Evolutionary conservation across 2,329 filamentous ascomycete species (phyloP), one percentile per base, ranked within the genome.

Genomic region (Colletotrichum viniferum): DNA sequence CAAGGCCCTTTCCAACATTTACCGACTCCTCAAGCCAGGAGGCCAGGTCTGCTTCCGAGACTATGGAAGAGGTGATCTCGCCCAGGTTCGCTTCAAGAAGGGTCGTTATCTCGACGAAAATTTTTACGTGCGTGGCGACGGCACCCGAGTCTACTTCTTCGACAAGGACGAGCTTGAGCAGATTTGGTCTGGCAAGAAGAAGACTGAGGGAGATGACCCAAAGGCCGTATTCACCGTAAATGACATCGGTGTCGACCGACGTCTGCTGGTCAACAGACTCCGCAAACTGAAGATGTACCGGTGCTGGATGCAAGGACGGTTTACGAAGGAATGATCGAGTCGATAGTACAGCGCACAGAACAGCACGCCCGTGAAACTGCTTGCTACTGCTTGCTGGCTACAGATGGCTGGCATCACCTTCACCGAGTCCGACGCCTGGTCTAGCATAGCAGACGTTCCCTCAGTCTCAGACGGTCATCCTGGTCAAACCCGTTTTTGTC

Each of bases 111-210:
- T 99, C 82, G 95, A 96, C 71, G 97, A 98, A 85, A 99, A 98
- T 82, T 99, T 99, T 81, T 99, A 99, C 83, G 94, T 98, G 60
- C 90, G 97, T 38, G 97, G 97, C 3, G 97, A 99, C 83, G 97
- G 97, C 3, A 99, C 97, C 5, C 91, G 97, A 8, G 97, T 99
- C 0, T 99, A 98, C 85, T 99, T 99, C 85, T 99, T 99, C 81
- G 96, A 98, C 73, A 90, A 92, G 83, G 93, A 96, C 38, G 94
- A 99, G 85, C 87, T 99, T 69, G 89, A 90, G 69, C 84, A 89
- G 58, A 96, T 98, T 75, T 98, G 96, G 96, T 88, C 88, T 28
- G 90, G 89, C 38, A 78, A 83, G 77, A 76, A 73, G 28, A 82
- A 82, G 67, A 78, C 75, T 64, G 77, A 67, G 73, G 76, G 63